Evolutionary conservation across 371 early-diverging fungal species (phyloP).

Genomic region (Mucor sp.): DNA sequence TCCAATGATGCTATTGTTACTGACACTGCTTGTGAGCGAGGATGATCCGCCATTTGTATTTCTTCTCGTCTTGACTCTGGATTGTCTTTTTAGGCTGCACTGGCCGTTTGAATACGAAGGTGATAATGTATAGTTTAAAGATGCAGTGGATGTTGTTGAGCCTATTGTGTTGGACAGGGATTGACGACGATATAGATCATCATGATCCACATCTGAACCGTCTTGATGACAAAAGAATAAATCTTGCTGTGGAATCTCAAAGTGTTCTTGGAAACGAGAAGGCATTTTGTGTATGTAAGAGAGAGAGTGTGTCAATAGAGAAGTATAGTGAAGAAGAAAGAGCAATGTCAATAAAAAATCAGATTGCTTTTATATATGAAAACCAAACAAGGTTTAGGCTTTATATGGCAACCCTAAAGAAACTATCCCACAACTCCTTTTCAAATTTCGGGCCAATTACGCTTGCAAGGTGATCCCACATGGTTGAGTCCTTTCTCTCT

Average conservation of each 20-base stretch:
- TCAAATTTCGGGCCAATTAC: slow-evolving; percentile 2
- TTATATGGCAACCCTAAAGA: neutral
- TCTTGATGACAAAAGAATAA: neutral
- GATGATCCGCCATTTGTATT: neutral
- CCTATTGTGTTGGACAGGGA: slow-evolving; percentile 11
- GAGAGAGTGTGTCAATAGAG: neutral
- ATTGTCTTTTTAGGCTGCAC: slow-evolving; percentile 6
- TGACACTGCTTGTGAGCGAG: neutral
- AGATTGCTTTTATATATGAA: slow-evolving; percentile 2
- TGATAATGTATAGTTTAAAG: neutral
- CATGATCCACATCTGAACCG: neutral
- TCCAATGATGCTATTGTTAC: neutral
- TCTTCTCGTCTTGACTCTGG: neutral
- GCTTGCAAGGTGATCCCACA: slow-evolving; percentile 1
- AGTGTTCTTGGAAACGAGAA: slow-evolving; percentile 15
- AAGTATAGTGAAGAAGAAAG: neutral
- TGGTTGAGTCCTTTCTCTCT: neutral
- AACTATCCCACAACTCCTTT: neutral
- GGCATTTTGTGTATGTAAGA: neutral
- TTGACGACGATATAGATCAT: neutral
- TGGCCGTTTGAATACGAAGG: neutral
- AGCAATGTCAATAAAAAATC: neutral
- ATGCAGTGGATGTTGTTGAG: neutral
- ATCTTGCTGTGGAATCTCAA: slow-evolving; percentile 12
- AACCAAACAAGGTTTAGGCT: slow-evolving; percentile 1